These are phyloP conservation scores for Paramarasmius palmivorus DNA, from an alignment of 1,284 basidiomycete species.

Conservation along the genomic window DNA sequence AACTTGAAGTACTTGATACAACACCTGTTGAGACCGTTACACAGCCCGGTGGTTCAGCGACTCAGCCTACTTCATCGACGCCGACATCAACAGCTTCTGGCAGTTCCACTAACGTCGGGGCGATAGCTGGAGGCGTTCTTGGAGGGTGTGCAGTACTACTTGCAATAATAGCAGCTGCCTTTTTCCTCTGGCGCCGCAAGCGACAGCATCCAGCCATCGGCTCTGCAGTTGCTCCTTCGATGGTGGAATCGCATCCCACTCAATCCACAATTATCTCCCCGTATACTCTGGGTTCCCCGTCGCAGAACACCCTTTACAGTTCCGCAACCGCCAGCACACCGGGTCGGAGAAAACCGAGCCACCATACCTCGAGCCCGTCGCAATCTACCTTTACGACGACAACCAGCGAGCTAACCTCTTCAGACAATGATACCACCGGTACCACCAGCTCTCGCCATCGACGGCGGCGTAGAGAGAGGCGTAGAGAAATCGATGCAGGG, in stretches of 20 bases:
- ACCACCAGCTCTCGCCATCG: not conserved
- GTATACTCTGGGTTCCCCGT: too few species aligned
- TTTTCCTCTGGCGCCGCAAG: not conserved
- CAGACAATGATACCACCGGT: too few species aligned
- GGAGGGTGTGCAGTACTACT: not conserved
- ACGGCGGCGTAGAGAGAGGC: not conserved
- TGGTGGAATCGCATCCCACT: not conserved
- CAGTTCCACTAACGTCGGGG: not conserved
- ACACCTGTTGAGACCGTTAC: not conserved
- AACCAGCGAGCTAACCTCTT: too few species aligned
- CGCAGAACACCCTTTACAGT: too few species aligned
- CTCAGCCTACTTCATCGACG: slow-evolving; percentile 4
- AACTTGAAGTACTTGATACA: slow-evolving; percentile 21
- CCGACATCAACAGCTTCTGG: slow-evolving; percentile 1
- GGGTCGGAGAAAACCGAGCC: too few species aligned
- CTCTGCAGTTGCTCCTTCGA: not conserved
- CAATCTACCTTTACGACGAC: too few species aligned
- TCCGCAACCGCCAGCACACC: not conserved
- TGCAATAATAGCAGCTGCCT: not conserved
- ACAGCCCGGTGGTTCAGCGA: not conserved
- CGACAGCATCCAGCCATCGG: too few species aligned
- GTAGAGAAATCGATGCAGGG: slow-evolving; percentile 23
- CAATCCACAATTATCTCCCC: too few species aligned
- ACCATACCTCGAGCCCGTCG: too few species aligned
- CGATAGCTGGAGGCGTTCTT: slow-evolving; percentile 9